phyloP scores from a whole-genome alignment of 2,329 filamentous ascomycete species.

The Sarocladium brachiariae region DNA sequence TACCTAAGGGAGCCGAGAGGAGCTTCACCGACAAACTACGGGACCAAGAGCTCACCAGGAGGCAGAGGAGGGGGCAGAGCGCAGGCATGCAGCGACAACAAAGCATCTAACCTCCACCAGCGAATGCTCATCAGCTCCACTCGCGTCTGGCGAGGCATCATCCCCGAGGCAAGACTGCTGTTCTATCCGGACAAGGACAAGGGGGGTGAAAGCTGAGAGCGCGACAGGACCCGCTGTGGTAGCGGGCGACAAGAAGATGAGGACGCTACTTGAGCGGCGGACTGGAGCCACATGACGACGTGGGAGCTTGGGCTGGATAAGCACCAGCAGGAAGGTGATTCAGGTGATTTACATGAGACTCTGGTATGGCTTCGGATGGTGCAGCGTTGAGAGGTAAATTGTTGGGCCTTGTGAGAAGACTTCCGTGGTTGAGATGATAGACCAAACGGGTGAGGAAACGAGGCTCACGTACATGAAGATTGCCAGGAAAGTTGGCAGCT shows the following conservation, averaged over 20 bases:
- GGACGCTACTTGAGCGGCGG: not conserved
- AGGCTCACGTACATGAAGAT: no score
- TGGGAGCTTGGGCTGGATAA: not conserved
- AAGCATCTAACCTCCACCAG: not conserved
- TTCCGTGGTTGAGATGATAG: no score
- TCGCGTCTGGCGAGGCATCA: constrained; percentile 2
- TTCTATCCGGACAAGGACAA: not conserved
- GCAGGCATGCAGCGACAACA: not conserved
- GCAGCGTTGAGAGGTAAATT: not conserved
- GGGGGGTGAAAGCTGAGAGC: constrained; percentile 5
- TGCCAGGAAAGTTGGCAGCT: no score
- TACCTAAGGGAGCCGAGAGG: not conserved
- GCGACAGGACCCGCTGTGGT: constrained; percentile 1
- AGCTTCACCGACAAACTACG: constrained; percentile 1
- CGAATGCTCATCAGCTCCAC: not conserved
- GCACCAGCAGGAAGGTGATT: not conserved
- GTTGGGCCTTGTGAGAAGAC: no score
- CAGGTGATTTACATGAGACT: not conserved
- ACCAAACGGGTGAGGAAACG: no score
- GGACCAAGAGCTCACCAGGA: not conserved
- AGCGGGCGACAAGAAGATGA: constrained; percentile 5
- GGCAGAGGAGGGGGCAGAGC: not conserved
- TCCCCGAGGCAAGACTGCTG: constrained; percentile 1
- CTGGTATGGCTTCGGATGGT: not conserved
- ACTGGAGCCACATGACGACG: not conserved